Percentiles rank a stretch among this genome's conserved stretches.
phyloP scores from a whole-genome alignment of 495 filamentous ascomycete species.

The Neurospora tetrasperma region DNA sequence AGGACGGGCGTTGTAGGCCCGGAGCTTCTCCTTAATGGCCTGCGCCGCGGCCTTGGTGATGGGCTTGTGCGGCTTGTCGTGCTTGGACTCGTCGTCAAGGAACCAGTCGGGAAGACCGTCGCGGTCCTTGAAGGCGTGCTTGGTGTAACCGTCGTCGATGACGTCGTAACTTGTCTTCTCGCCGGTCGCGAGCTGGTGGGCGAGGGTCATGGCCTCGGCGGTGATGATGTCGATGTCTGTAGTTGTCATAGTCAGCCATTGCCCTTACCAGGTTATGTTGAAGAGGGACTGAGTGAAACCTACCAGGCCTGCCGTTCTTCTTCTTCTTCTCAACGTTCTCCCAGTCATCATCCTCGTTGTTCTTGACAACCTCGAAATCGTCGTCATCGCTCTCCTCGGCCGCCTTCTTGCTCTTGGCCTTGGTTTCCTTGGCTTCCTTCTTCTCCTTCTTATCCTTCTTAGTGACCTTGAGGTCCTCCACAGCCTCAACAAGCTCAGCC shows the following conservation, averaged over 20 bases:
- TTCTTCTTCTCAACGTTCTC: conserved; percentile 57
- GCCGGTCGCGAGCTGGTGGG: conserved; percentile 80
- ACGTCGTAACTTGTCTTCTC: conserved; percentile 67
- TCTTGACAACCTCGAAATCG: conserved; percentile 47
- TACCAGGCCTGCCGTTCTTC: conserved; percentile 60
- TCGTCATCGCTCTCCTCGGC: conserved; percentile 21
- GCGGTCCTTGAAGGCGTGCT: conserved; percentile 76
- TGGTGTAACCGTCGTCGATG: conserved; percentile 87
- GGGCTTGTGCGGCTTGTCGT: conserved; percentile 75
- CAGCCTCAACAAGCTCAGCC: conserved; percentile 2
- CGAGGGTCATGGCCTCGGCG: conserved; percentile 97
- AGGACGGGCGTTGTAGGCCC: conserved; percentile 87
- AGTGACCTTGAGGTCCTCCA: background rate
- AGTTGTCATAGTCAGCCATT: conserved; percentile 19
- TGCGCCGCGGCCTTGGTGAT: conserved; percentile 80
- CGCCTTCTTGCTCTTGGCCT: conserved; percentile 15
- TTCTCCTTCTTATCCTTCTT: conserved; percentile 10
- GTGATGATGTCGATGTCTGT: conserved; percentile 96
- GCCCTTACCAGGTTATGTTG: conserved; percentile 6
- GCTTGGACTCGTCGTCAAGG: conserved; percentile 78
- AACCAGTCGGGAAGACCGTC: conserved; percentile 98
- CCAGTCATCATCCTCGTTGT: conserved; percentile 49
- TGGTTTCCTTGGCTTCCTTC: conserved; percentile 5
- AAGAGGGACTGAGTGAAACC: conserved; percentile 13
- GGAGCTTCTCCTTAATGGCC: conserved; percentile 92